Evolutionary conservation across 2,329 filamentous ascomycete species (phyloP).

Genomic region (Colletotrichum phormii): DNA sequence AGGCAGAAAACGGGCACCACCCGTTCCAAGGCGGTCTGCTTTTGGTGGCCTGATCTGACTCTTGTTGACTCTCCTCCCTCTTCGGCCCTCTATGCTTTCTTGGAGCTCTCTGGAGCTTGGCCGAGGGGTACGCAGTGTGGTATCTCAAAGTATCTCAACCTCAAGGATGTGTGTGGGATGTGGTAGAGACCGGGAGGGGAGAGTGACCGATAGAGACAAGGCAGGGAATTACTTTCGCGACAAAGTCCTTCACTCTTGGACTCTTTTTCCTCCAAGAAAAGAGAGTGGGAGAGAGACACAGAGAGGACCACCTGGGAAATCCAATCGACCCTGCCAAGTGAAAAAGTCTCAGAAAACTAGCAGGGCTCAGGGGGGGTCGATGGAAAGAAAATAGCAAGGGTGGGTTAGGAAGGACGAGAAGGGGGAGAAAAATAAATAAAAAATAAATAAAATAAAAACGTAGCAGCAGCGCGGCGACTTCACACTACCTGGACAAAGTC

Average conservation of each 20-base stretch:
- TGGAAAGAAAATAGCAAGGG: not conserved
- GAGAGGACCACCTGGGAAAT: constrained; percentile 4
- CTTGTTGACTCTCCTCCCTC: not conserved
- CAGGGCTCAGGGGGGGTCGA: constrained; percentile 14
- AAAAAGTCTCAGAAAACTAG: constrained; percentile 34
- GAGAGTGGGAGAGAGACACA: not conserved
- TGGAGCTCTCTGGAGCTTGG: not conserved
- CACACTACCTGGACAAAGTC: not conserved
- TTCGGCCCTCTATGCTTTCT: not conserved
- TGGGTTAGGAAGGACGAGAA: not conserved
- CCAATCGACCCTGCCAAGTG: constrained; percentile 32
- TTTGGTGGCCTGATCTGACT: constrained; percentile 3
- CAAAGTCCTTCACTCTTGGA: not conserved
- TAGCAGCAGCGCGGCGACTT: not conserved
- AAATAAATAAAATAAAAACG: not conserved
- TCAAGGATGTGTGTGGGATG: too few relatives aligned
- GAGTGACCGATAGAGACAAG: not conserved
- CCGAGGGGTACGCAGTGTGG: not conserved
- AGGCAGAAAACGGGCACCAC: constrained; percentile 31
- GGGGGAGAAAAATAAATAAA: not conserved
- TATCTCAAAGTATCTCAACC: not conserved
- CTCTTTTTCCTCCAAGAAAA: not conserved
- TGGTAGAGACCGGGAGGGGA: not conserved
- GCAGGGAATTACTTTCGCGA: not conserved
- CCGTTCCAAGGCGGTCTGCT: constrained; percentile 24